A percentile compares a stretch with the other conserved stretches of the same genome.
Conservation (phyloP, 2,329 filamentous ascomycete species). For the Aspergillus clavatus region DNA sequence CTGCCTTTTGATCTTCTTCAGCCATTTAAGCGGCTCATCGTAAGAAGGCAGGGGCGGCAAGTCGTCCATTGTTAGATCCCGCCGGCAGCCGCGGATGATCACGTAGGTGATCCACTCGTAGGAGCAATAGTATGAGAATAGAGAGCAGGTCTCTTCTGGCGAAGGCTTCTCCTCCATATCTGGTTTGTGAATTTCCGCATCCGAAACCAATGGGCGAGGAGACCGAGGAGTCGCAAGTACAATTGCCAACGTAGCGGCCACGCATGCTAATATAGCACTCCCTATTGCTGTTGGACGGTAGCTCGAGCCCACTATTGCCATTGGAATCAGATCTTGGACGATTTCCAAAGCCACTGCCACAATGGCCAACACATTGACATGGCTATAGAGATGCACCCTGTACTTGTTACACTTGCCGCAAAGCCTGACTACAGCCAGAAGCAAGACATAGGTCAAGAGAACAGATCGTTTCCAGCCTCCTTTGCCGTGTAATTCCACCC, state of each 20-base stretch:
- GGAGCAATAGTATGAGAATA: slow-evolving; percentile 30
- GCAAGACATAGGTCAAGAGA: slow-evolving; percentile 21
- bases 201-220: slow-evolving; percentile 10
- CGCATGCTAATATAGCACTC: slow-evolving; percentile 12
- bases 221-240: slow-evolving; percentile 18
- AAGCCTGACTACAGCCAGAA: slow-evolving; percentile 18
- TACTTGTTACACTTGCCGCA: slow-evolving; percentile 9
- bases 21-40: slow-evolving; percentile 25
- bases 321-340: slow-evolving; percentile 19
- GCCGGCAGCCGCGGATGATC: slow-evolving; percentile 25
- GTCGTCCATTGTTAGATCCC: slow-evolving; percentile 29
- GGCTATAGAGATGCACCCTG: slow-evolving; percentile 16
- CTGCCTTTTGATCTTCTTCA: slow-evolving; percentile 20
- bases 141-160: slow-evolving; percentile 30
- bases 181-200: slow-evolving; percentile 14
- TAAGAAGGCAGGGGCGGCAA: slow-evolving; percentile 30
- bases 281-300: slow-evolving; percentile 15
- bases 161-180: slow-evolving; percentile 13
- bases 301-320: slow-evolving; percentile 21
- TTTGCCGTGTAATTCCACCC: slow-evolving; percentile 6
- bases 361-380: slow-evolving; percentile 22
- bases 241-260: slow-evolving; percentile 14
- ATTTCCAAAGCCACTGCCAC: slow-evolving; percentile 17
- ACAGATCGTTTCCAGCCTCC: slow-evolving; percentile 18
- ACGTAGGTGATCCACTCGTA: slow-evolving; percentile 33